Conservation (phyloP, 2,329 filamentous ascomycete genomes). For the Penicillium sp. region DNA sequence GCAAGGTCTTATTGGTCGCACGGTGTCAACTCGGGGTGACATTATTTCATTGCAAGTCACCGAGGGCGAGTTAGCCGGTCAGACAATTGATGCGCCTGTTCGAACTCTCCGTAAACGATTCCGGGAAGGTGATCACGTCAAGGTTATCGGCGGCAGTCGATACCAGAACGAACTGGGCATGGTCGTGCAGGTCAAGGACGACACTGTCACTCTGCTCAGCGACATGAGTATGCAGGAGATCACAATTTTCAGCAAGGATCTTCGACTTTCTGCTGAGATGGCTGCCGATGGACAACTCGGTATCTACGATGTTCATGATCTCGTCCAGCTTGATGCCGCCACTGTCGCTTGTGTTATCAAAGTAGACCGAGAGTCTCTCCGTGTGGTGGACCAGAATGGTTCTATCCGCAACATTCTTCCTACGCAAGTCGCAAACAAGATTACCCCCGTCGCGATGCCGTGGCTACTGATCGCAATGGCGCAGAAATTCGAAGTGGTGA, state of each 20-base stretch:
- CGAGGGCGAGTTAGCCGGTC: slow-evolving; percentile 77
- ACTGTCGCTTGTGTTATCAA: slow-evolving; percentile 94
- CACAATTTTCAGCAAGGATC: slow-evolving; percentile 95
- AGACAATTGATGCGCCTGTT: slow-evolving; percentile 87
- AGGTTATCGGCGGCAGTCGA: slow-evolving; percentile 93
- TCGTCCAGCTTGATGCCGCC: slow-evolving; percentile 88
- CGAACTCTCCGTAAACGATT: slow-evolving; percentile 93
- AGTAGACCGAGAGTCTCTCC: slow-evolving; percentile 88
- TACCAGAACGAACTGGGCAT: slow-evolving; percentile 96
- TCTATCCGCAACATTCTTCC: slow-evolving; percentile 79
- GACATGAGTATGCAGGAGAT: slow-evolving; percentile 93
- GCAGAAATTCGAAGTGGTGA: slow-evolving; percentile 91
- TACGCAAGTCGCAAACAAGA: slow-evolving; percentile 86
- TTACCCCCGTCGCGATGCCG: slow-evolving; percentile 80
- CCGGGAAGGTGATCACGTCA: slow-evolving; percentile 92
- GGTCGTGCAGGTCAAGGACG: slow-evolving; percentile 89
- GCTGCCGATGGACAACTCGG: slow-evolving; percentile 79
- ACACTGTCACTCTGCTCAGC: slow-evolving; percentile 87
- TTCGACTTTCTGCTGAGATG: slow-evolving; percentile 89
- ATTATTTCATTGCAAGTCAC: slow-evolving; percentile 87
- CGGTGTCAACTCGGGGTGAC: slow-evolving; percentile 81
- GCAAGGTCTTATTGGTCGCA: slow-evolving; percentile 82
- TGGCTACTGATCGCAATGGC: slow-evolving; percentile 89
- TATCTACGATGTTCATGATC: slow-evolving; percentile 86
- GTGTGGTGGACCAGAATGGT: slow-evolving; percentile 87